Percentiles rank a stretch among this genome's conserved stretches.
Evolutionary conservation across 2,329 filamentous ascomycete species (phyloP).

Genomic region (Cladosporium sp.): DNA sequence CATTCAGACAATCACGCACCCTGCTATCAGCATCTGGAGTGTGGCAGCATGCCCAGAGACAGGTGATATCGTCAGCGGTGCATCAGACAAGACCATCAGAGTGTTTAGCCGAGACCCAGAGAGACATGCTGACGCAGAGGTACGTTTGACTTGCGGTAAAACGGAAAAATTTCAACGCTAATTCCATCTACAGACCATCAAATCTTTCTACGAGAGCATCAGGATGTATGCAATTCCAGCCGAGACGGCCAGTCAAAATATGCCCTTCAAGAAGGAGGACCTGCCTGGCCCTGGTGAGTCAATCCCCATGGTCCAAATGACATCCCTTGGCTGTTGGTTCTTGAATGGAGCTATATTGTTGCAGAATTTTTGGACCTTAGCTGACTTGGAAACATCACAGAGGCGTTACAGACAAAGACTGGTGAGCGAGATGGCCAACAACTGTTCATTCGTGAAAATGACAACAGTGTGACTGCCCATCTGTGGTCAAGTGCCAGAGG

Average conservation of each 20-base stretch:
- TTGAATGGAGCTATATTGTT: not conserved
- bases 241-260: constrained; percentile 65
- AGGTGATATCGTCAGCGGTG: constrained; percentile 90
- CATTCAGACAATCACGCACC: constrained; percentile 93
- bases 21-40: constrained; percentile 93
- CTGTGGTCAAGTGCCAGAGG: constrained; percentile 67
- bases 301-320: not conserved
- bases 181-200: constrained; percentile 43
- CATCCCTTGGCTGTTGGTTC: not conserved
- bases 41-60: constrained; percentile 80
- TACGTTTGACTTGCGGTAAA: constrained; percentile 26
- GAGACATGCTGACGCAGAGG: constrained; percentile 67
- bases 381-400: constrained; percentile 37
- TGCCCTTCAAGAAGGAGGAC: constrained; percentile 82
- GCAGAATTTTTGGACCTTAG: not conserved
- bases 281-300: constrained; percentile 66
- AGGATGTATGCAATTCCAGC: constrained; percentile 39
- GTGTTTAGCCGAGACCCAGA: constrained; percentile 75
- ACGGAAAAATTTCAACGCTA: not conserved
- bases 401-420: constrained; percentile 76
- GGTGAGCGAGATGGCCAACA: constrained; percentile 97
- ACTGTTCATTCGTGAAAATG: constrained; percentile 80
- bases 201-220: constrained; percentile 72
- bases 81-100: constrained; percentile 82
- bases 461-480: constrained; percentile 82